Evolutionary conservation across 768 basidiomycete species (phyloP).

Genomic region (Pleurotus citrinopileatus): DNA sequence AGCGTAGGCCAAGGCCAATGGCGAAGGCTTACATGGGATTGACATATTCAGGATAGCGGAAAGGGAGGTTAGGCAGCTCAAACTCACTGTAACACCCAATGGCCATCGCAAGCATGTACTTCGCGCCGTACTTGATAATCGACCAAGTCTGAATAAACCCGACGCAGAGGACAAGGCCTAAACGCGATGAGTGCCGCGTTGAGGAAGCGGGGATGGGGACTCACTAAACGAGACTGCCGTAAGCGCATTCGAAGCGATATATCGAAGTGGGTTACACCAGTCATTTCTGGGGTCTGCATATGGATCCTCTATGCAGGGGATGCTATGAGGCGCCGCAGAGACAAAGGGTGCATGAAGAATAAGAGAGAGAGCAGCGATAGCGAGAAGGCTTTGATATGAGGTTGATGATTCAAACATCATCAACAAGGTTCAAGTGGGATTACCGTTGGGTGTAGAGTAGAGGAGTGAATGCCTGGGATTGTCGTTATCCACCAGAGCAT

Average conservation of each 20-base stretch:
- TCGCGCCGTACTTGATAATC: constrained; percentile 42
- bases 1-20: constrained; percentile 53
- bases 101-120: constrained; percentile 59
- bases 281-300: constrained; percentile 50
- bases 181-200: background rate
- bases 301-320: constrained; percentile 35
- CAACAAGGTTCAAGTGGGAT: background rate
- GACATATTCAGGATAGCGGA: background rate
- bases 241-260: constrained; percentile 52
- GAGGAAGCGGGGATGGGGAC: constrained; percentile 9
- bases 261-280: constrained; percentile 49
- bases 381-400: background rate
- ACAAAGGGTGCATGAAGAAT: background rate
- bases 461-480: background rate
- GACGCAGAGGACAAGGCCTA: constrained; percentile 35
- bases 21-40: constrained; percentile 47
- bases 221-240: constrained; percentile 49
- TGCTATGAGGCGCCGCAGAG: constrained; percentile 4
- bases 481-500: background rate
- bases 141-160: constrained; percentile 43
- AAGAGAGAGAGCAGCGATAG: background rate
- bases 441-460: background rate
- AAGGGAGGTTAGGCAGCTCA: background rate
- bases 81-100: constrained; percentile 57
- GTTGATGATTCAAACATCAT: background rate